phyloP scores from a whole-genome alignment of 2,329 filamentous ascomycete genomes.

The Tolypocladium tundrense region DNA sequence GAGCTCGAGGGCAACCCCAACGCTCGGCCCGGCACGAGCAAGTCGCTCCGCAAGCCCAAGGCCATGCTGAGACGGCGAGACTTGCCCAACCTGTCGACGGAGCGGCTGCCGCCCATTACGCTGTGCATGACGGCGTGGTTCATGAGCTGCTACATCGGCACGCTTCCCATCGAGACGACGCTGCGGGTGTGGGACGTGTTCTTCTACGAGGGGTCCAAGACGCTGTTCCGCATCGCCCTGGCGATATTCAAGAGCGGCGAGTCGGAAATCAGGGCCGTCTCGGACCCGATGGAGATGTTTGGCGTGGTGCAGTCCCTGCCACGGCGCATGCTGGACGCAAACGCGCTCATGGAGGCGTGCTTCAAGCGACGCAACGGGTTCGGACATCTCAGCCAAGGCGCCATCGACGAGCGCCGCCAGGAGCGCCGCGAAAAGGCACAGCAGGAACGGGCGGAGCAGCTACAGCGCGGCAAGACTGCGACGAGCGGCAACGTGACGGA shows the following conservation, averaged over 20 bases:
- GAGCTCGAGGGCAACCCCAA: constrained; percentile 50
- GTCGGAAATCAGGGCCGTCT: constrained; percentile 64
- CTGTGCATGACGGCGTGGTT: constrained; percentile 95
- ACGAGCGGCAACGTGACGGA: constrained; percentile 22
- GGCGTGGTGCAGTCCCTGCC: constrained; percentile 86
- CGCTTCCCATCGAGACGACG: constrained; percentile 81
- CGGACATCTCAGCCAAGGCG: constrained; percentile 69
- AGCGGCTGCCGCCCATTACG: constrained; percentile 74
- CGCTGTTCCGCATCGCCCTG: constrained; percentile 82
- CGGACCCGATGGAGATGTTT: constrained; percentile 91
- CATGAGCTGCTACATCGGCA: constrained; percentile 94
- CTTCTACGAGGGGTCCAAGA: constrained; percentile 91
- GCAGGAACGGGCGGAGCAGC: constrained; percentile 24
- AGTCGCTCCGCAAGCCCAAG: constrained; percentile 24
- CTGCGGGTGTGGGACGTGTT: constrained; percentile 92
- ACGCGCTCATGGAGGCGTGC: constrained; percentile 70
- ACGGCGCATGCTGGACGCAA: constrained; percentile 70
- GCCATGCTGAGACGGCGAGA: constrained; percentile 30
- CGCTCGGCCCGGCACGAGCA: constrained; percentile 22
- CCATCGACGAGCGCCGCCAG: constrained; percentile 65
- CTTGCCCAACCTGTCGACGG: constrained; percentile 27
- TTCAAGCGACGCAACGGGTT: constrained; percentile 74
- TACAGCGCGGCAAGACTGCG: constrained; percentile 13
- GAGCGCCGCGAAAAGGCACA: constrained; percentile 51
- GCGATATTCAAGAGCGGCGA: constrained; percentile 88